Percentiles rank a stretch among this genome's conserved stretches.
Evolutionary conservation across 176 grass and related monocot genomes (phyloP).

Genomic region (Eleusine coracana): DNA sequence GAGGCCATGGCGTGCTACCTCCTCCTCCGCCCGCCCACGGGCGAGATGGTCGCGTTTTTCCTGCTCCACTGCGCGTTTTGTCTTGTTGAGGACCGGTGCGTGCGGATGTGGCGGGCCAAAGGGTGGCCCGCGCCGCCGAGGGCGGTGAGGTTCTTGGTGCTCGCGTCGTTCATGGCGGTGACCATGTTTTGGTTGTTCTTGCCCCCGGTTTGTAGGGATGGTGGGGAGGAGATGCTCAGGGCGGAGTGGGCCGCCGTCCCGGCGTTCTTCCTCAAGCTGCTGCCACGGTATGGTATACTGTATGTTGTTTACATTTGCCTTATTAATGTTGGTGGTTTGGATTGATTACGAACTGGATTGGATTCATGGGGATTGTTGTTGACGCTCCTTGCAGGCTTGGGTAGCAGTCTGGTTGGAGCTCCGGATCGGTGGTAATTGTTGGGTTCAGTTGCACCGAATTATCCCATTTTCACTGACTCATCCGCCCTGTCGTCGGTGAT

Average conservation of each 20-base stretch:
- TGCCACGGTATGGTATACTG: not conserved
- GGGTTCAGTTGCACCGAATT: too few relatives aligned
- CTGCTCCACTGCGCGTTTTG: not conserved
- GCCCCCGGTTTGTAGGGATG: not conserved
- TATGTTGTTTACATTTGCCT: too few relatives aligned
- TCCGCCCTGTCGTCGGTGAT: too few relatives aligned
- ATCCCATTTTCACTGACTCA: too few relatives aligned
- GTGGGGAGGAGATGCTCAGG: not conserved
- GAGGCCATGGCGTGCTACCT: constrained; percentile 5
- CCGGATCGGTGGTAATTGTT: too few relatives aligned
- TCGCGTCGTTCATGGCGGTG: not conserved
- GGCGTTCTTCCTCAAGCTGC: not conserved
- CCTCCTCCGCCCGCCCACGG: constrained; percentile 6
- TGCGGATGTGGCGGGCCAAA: not conserved
- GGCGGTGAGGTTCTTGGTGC: not conserved
- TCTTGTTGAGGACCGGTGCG: not conserved
- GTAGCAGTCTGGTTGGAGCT: too few relatives aligned
- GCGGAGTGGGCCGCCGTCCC: not conserved
- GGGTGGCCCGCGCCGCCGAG: not conserved
- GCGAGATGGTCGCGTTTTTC: constrained; percentile 9
- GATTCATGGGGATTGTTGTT: too few relatives aligned
- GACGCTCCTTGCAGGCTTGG: too few relatives aligned
- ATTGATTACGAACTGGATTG: too few relatives aligned
- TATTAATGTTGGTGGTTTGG: too few relatives aligned
- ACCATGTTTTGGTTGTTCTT: not conserved